Evolutionary conservation across 225 moss, liverwort and hornwort genomes (phyloP).

Genomic region (Bryoerythrophyllum caledonicum): DNA sequence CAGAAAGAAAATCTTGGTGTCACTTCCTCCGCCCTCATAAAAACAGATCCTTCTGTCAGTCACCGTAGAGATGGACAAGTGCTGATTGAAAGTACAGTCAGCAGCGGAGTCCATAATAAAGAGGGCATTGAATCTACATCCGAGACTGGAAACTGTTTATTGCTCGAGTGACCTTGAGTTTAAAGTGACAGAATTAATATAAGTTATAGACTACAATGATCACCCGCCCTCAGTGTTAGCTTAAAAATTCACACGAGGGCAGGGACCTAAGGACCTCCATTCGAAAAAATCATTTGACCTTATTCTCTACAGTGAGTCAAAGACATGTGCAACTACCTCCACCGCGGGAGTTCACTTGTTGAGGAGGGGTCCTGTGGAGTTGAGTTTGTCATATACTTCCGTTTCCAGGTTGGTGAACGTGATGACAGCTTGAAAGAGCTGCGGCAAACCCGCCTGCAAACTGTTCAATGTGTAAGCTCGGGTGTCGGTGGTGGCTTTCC

Average conservation of each 20-base stretch:
- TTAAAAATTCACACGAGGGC: constrained; percentile 22
- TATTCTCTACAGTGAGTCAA: constrained; percentile 37
- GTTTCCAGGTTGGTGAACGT: constrained; percentile 35
- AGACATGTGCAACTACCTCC: constrained; percentile 13
- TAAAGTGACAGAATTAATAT: constrained; percentile 18
- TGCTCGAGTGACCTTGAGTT: constrained; percentile 40
- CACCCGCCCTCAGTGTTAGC: constrained; percentile 26
- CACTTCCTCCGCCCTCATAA: neutral
- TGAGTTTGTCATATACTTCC: constrained; percentile 52
- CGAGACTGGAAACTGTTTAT: constrained; percentile 26
- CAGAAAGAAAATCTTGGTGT: neutral
- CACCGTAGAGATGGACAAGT: neutral
- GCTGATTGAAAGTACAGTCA: neutral
- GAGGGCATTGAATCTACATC: neutral
- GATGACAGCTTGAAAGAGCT: constrained; percentile 45
- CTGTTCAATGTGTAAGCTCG: constrained; percentile 43
- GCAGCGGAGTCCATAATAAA: neutral
- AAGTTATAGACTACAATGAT: constrained; percentile 30
- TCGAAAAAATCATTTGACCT: constrained; percentile 25
- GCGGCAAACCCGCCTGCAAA: constrained; percentile 42
- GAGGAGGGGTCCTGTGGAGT: constrained; percentile 12
- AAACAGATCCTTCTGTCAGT: neutral
- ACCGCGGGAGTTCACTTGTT: constrained; percentile 29
- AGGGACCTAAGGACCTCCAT: constrained; percentile 4
- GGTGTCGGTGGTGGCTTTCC: constrained; percentile 48